These are phyloP conservation scores for Cystofilobasidium bisporidii DNA, from an alignment of 768 basidiomycete species.

Conservation along the genomic window DNA sequence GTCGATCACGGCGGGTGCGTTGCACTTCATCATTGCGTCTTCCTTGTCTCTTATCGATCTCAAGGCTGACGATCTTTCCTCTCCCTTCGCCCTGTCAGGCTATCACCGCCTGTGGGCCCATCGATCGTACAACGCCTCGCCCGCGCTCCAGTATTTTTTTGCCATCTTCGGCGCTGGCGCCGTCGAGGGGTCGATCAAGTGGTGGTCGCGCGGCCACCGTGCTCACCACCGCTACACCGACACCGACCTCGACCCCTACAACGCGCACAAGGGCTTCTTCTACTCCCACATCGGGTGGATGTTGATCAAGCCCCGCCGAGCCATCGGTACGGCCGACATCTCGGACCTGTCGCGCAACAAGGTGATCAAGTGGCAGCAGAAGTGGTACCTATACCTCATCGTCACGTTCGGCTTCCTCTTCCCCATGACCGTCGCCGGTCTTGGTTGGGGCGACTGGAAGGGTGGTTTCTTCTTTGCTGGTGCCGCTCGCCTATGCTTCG, in stretches of 20 bases:
- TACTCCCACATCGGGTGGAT: conserved; percentile 50
- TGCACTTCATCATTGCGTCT: not conserved
- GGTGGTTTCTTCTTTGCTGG: conserved; percentile 84
- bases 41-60: not conserved
- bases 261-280: conserved; percentile 52
- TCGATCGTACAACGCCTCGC: conserved; percentile 82
- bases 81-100: conserved; percentile 44
- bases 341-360: conserved; percentile 71
- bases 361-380: conserved; percentile 79
- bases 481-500: conserved; percentile 66
- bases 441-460: conserved; percentile 71
- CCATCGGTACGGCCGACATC: conserved; percentile 81
- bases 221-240: conserved; percentile 96
- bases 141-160: conserved; percentile 72
- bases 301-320: conserved; percentile 79
- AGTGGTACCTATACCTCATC: conserved; percentile 62
- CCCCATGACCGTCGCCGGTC: conserved; percentile 66
- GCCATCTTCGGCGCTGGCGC: conserved; percentile 82
- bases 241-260: conserved; percentile 92
- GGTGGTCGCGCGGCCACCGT: conserved; percentile 97
- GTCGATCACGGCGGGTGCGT: conserved; percentile 46
- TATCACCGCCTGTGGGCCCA: conserved; percentile 98
- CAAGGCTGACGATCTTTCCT: not conserved
- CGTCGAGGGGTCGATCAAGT: conserved; percentile 91
- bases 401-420: conserved; percentile 60